These are phyloP conservation scores for Pluteus cervinus DNA, from an alignment of 768 basidiomycete species.

Conservation along the genomic window DNA sequence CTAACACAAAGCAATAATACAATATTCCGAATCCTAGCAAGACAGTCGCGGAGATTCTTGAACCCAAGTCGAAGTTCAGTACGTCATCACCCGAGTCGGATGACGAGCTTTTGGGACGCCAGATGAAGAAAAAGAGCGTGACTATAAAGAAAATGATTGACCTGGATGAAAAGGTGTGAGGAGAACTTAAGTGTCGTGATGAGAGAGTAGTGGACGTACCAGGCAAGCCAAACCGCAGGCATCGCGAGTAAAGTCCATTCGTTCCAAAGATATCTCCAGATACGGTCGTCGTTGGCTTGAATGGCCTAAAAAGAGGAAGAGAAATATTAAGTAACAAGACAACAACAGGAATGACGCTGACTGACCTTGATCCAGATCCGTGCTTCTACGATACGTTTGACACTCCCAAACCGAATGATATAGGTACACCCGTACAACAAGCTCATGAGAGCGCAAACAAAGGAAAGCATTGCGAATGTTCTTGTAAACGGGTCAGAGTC, in stretches of 20 bases:
- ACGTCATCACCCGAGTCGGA: no score
- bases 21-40: no score
- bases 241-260: conserved; percentile 64
- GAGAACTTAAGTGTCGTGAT: background rate
- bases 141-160: conserved; percentile 53
- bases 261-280: conserved; percentile 57
- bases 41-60: no score
- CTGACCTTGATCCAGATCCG: conserved; percentile 56
- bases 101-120: no score
- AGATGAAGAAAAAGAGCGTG: conserved; percentile 55
- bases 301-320: conserved; percentile 33
- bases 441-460: conserved; percentile 56
- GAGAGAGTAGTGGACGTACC: conserved; percentile 31
- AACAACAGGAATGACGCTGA: background rate
- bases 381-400: conserved; percentile 58
- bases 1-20: no score
- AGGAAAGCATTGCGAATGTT: conserved; percentile 50
- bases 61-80: no score
- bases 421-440: conserved; percentile 60
- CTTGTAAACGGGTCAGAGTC: no score
- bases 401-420: conserved; percentile 58
- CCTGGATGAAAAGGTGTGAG: conserved; percentile 21
- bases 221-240: conserved; percentile 60
- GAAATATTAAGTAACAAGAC: background rate
- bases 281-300: conserved; percentile 26